Evolutionary conservation across 2,329 filamentous ascomycete genomes (phyloP), one percentile per base, ranked within the genome.

Genomic region (Fusarium xylarioides): DNA sequence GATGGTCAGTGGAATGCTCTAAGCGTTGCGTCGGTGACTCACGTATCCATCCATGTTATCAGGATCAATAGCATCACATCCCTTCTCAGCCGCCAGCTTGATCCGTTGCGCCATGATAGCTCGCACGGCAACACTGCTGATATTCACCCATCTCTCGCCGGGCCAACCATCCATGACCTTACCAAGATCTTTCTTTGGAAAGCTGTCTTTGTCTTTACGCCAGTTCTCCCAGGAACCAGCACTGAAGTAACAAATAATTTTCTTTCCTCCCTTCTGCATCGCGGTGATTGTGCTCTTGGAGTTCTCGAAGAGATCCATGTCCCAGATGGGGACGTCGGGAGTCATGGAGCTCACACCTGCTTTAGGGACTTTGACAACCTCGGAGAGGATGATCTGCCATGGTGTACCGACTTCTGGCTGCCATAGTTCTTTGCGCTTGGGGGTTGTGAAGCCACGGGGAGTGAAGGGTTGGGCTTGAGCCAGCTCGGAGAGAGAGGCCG

Each of bases 241-340:
- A 44, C 89, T 91, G 81, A 94, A 94, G 81, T 94, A 94, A 82
- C 92, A 94, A 59, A 94, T 90, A 46, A 93, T 87, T 61, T 87
- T 90, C 74, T 88, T 88, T 8, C 85, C 86, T 5, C 82, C 79
- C 47, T 87, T 88, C 62, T 86, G 83, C 79, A 91, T 88, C 11
- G 90, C 82, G 63, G 90, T 85, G 91, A 76, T 68, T 0, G 78
- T 80, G 11, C 55, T 59, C 4, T 66, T 62, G 18, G 71, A 40
- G 61, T 81, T 90, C 75, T 91, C 90, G 77, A 87, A 92, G 44
- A 91, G 80, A 18, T 86, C 83, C 0, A 90, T 60, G 65, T 82
- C 80, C 63, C 77, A 82, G 23, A 91, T 81, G 2, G 84, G 80
- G 0, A 89, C 87, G 68, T 91, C 82, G 82, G 83, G 40, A 1